These are phyloP conservation scores for Pichia sp. DNA, from an alignment of 1,139 yeast genomes.

Conservation along the genomic window DNA sequence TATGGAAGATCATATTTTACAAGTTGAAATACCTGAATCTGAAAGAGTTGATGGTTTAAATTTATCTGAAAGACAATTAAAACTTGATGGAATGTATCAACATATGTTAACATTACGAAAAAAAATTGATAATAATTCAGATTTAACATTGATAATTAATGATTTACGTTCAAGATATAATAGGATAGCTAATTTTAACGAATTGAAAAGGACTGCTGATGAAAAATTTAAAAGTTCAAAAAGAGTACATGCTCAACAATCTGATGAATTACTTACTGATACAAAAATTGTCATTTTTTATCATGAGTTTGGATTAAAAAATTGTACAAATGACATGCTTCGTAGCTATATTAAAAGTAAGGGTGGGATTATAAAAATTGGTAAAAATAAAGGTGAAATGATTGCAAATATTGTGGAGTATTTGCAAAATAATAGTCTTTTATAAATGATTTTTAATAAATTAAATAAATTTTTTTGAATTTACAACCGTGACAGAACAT, in stretches of 20 bases:
- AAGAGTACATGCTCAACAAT: slow-evolving; percentile 6
- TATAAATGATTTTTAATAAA: neutral
- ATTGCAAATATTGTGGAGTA: slow-evolving; percentile 36
- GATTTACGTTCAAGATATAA: slow-evolving; percentile 22
- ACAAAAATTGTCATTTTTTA: slow-evolving; percentile 32
- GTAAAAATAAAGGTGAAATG: slow-evolving; percentile 38
- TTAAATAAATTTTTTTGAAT: too few relatives aligned
- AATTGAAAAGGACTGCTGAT: slow-evolving; percentile 8
- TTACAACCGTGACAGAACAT: neutral
- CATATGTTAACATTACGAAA: slow-evolving; percentile 24
- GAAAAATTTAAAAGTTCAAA: slow-evolving; percentile 14
- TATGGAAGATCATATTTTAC: slow-evolving; percentile 62
- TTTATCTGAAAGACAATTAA: slow-evolving; percentile 23
- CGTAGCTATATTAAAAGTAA: slow-evolving; percentile 32
- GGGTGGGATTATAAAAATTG: slow-evolving; percentile 33
- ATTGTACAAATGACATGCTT: slow-evolving; percentile 31
- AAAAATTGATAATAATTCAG: slow-evolving; percentile 11
- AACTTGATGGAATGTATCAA: slow-evolving; percentile 32
- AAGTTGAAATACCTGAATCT: slow-evolving; percentile 33
- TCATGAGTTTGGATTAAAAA: slow-evolving; percentile 18
- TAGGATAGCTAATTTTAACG: slow-evolving; percentile 22
- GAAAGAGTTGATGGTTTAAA: neutral
- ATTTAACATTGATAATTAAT: slow-evolving; percentile 13
- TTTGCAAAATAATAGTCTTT: slow-evolving; percentile 1
- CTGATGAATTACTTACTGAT: slow-evolving; percentile 27